Conservation (phyloP, 345 rosid genomes). For the Boechera divaricarpa region DNA sequence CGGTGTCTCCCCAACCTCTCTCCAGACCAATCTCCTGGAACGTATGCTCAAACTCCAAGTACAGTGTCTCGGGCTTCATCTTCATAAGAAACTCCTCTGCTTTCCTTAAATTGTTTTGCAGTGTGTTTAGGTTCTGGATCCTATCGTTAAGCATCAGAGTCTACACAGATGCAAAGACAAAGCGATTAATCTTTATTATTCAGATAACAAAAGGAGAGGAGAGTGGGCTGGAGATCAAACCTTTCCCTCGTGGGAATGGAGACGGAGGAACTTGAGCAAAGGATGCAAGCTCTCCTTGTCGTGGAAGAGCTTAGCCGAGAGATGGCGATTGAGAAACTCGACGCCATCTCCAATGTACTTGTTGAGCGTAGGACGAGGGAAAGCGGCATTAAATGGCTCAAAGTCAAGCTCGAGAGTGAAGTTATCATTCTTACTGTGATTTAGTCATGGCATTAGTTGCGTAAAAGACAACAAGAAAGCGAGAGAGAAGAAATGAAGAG, state of each 20-base stretch:
- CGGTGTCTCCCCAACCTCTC: constrained; percentile 93
- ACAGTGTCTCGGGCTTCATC: constrained; percentile 57
- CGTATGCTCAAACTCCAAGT: constrained; percentile 60
- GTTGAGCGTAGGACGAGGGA: constrained; percentile 86
- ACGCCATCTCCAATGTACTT: constrained; percentile 93
- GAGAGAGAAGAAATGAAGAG: background rate
- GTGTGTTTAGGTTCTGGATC: constrained; percentile 62
- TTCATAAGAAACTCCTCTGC: constrained; percentile 76
- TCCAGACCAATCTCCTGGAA: constrained; percentile 89
- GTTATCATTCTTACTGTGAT: constrained; percentile 69
- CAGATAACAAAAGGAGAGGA: background rate
- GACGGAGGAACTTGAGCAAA: constrained; percentile 75
- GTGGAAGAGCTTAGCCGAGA: constrained; percentile 89
- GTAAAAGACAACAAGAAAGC: background rate
- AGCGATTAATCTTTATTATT: background rate
- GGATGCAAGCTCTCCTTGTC: constrained; percentile 87
- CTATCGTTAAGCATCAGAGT: constrained; percentile 80
- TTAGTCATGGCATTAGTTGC: background rate
- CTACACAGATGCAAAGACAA: constrained; percentile 47
- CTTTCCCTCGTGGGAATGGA: constrained; percentile 86
- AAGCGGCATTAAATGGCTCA: constrained; percentile 79
- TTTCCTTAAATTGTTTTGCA: constrained; percentile 78
- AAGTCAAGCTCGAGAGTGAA: constrained; percentile 88
- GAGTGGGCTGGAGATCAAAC: constrained; percentile 31
- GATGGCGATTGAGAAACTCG: constrained; percentile 95